Evolutionary conservation across 257 asterid genomes (phyloP).

Genomic region (Salvia rosmarinus): DNA sequence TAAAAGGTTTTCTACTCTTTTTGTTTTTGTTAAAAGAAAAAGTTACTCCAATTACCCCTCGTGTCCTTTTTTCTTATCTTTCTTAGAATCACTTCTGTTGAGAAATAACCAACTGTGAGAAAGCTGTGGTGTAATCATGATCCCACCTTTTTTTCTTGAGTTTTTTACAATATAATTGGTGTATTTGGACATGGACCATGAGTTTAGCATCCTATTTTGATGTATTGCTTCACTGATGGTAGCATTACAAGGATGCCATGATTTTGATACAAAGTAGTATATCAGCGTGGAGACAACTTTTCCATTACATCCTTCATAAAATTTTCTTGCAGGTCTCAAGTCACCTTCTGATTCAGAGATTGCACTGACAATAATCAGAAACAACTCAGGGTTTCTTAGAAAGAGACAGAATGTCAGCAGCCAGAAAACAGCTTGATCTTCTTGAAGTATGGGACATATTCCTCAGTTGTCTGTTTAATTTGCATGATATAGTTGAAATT

Average conservation of each 20-base stretch:
- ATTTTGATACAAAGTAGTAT: conserved; percentile 20
- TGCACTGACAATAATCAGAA: conserved; percentile 81
- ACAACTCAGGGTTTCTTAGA: conserved; percentile 71
- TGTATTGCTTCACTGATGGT: conserved; percentile 21
- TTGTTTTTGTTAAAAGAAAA: background rate
- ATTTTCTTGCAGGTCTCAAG: conserved; percentile 65
- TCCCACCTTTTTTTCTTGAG: background rate
- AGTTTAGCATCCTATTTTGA: conserved; percentile 5
- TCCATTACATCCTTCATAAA: conserved; percentile 12
- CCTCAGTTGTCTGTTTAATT: conserved; percentile 25
- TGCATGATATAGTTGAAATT: conserved; percentile 24
- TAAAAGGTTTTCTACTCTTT: background rate
- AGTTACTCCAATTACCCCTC: background rate
- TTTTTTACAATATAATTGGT: background rate
- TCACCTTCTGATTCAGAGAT: conserved; percentile 94
- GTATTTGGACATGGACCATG: background rate
- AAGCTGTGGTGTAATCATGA: conserved; percentile 8
- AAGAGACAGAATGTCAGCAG: conserved; percentile 63
- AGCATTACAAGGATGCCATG: conserved; percentile 17
- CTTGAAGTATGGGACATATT: conserved; percentile 70
- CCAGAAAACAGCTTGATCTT: conserved; percentile 79
- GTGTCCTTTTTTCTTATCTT: background rate
- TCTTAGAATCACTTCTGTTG: background rate
- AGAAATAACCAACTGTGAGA: background rate
- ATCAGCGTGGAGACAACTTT: conserved; percentile 16